Evolutionary conservation across 306 rosid species (phyloP).

Genomic region (Glycine soja): DNA sequence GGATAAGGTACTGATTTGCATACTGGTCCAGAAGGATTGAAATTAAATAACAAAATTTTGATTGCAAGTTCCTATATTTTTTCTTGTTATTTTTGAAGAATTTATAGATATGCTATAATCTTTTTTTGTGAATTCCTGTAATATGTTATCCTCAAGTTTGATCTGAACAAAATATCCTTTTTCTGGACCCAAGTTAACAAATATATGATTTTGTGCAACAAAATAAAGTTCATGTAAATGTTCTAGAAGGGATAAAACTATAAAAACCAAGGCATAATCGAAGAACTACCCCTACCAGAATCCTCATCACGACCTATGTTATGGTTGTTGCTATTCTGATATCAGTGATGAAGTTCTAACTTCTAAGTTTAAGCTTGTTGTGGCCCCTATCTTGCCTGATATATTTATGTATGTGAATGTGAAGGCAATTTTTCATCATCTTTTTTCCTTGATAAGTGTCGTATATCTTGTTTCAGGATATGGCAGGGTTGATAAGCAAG

Average conservation of each 20-base stretch:
- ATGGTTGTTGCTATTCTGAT: constrained; percentile 7
- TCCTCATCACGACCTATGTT: constrained; percentile 13
- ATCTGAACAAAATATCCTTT: constrained; percentile 29
- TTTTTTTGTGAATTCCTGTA: constrained; percentile 8
- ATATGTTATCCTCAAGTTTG: neutral
- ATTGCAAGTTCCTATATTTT: constrained; percentile 32
- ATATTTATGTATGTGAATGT: constrained; percentile 10
- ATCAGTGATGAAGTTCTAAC: constrained; percentile 24
- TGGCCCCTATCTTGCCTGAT: neutral
- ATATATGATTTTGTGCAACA: constrained; percentile 11
- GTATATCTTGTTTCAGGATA: constrained; percentile 74
- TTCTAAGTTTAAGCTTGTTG: constrained; percentile 1
- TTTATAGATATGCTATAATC: neutral
- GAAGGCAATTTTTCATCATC: neutral
- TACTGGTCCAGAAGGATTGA: neutral
- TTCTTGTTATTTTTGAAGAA: constrained; percentile 6
- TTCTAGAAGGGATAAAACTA: constrained; percentile 19
- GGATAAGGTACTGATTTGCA: neutral
- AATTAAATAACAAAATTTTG: neutral
- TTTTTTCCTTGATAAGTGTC: constrained; percentile 31
- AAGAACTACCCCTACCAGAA: constrained; percentile 14
- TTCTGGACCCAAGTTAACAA: constrained; percentile 1
- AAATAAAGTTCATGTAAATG: constrained; percentile 1
- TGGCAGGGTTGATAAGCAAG: constrained; percentile 99
- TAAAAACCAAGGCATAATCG: constrained; percentile 3